Percentiles rank a stretch among this genome's conserved stretches.
Evolutionary conservation across 1,284 basidiomycete genomes (phyloP).

Genomic region (Cutaneotrichosporon spelunceum): DNA sequence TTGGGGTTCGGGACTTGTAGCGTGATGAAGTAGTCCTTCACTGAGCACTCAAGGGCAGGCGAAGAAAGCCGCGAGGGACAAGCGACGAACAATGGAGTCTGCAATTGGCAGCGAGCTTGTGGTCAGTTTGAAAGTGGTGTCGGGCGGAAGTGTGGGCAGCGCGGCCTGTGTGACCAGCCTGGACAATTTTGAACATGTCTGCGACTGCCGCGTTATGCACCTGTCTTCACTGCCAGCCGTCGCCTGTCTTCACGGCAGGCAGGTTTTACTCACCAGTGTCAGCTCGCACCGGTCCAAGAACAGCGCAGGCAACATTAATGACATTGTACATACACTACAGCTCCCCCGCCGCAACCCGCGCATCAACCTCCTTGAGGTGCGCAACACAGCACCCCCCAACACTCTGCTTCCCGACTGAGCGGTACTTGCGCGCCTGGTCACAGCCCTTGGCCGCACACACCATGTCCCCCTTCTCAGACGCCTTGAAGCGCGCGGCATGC

Average conservation of each 20-base stretch:
- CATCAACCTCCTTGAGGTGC: conserved; percentile 48
- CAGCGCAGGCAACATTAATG: neutral
- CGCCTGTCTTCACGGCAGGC: too few relatives aligned
- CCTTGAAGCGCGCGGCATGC: too few relatives aligned
- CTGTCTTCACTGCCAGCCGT: too few relatives aligned
- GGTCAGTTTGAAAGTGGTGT: neutral
- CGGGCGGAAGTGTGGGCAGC: too few relatives aligned
- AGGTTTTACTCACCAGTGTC: neutral
- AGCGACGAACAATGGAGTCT: neutral
- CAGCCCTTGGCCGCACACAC: conserved; percentile 57
- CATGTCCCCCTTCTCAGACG: conserved; percentile 1
- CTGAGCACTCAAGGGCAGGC: neutral
- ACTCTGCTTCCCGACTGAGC: conserved; percentile 56
- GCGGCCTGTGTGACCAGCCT: too few relatives aligned
- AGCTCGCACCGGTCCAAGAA: neutral
- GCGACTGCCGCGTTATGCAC: too few relatives aligned
- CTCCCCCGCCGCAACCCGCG: conserved; percentile 1
- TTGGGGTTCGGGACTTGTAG: conserved; percentile 15
- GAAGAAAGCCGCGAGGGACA: neutral
- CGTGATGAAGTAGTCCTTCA: conserved; percentile 24
- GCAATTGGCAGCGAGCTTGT: neutral
- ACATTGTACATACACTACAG: conserved; percentile 5
- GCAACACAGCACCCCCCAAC: conserved; percentile 59
- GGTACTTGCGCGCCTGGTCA: conserved; percentile 55
- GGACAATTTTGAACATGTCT: too few relatives aligned